Base-by-base conservation (phyloP, 2,329 filamentous ascomycete genomes). In the Phialocephala subalpina region DNA sequence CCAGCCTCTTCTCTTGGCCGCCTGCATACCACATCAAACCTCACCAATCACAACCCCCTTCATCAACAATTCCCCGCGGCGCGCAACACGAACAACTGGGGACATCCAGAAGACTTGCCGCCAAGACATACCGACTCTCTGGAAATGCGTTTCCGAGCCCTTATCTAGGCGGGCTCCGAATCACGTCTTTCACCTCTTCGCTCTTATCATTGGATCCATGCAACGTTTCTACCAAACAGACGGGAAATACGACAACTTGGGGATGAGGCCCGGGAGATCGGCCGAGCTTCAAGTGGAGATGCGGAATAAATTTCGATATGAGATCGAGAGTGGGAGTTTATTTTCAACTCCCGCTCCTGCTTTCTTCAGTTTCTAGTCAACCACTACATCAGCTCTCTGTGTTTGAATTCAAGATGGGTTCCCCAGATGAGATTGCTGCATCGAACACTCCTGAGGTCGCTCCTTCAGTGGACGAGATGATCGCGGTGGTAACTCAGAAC, bases 401-500 rank as follows among this genome's bases (percentile, higher is more conserved):
- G n/a, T 6, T 49, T 12, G 7, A 1, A 22, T 22, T 52, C 55
- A 58, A 58, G 33, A 67, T 67, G 64, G 61, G 58, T 38, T 47
- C 57, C 42, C 53, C 58, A 52, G 38, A 47, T 11, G 60, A 63
- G 14, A 61, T 67, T 14, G n/a, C 12, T 14, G 22, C 47, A 4
- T 56, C 64, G 18, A 60, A 57, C 14, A 40, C 59, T 3, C 18
- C 36, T 40, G 47, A 60, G 22, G 36, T 60, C 29, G 6, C 25
- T 27, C 29, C 36, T 6, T 16, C 57, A 18, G 16, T 22, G 20
- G 61, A 63, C 27, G 66, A 71, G 35, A 69, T 67, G 53, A 65
- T 63, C 36, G 45, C 62, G 20, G 22, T 36, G 25, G 58, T 62
- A 0, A 53, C 40, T 2, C 35, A 62, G 14, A 60, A 47, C 18